Evolutionary conservation across 169 alveolate genomes (phyloP).

Genomic region (Cyclospora cayetanensis): DNA sequence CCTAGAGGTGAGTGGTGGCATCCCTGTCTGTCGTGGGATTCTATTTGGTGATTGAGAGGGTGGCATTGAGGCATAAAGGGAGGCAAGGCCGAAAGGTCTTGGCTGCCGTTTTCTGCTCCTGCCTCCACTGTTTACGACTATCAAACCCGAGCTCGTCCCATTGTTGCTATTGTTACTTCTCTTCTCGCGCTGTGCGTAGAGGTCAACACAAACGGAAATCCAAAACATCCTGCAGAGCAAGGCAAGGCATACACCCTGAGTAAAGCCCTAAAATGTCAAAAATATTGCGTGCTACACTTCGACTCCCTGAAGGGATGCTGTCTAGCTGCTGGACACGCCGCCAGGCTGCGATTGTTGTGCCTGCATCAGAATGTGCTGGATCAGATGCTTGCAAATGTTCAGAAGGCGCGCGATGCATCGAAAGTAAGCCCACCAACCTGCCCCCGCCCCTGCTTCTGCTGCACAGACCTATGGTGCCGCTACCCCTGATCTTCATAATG

Average conservation of each 20-base stretch:
- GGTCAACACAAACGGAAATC: not conserved
- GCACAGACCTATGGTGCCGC: not conserved
- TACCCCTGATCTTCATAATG: not conserved
- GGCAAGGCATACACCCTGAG: not conserved
- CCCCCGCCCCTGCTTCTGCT: not conserved
- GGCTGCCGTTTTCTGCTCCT: not conserved
- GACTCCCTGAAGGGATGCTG: not conserved
- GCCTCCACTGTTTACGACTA: not conserved
- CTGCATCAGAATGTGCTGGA: slow-evolving; percentile 1
- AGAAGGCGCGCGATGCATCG: not conserved
- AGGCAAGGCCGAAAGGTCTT: not conserved
- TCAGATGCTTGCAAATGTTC: not conserved
- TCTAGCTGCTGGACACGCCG: not conserved
- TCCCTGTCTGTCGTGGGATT: too few relatives aligned
- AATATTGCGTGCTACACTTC: not conserved
- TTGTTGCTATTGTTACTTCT: not conserved
- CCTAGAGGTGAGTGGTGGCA: too few relatives aligned
- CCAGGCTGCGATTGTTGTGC: slow-evolving; percentile 12
- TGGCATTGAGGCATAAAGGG: too few relatives aligned
- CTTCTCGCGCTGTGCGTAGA: not conserved
- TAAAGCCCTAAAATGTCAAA: not conserved
- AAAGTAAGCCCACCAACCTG: not conserved
- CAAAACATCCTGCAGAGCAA: not conserved
- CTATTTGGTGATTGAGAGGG: too few relatives aligned
- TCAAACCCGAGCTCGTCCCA: not conserved